Base-by-base conservation (phyloP, 371 early-diverging fungal genomes). In the Lichtheimia ramosa region DNA sequence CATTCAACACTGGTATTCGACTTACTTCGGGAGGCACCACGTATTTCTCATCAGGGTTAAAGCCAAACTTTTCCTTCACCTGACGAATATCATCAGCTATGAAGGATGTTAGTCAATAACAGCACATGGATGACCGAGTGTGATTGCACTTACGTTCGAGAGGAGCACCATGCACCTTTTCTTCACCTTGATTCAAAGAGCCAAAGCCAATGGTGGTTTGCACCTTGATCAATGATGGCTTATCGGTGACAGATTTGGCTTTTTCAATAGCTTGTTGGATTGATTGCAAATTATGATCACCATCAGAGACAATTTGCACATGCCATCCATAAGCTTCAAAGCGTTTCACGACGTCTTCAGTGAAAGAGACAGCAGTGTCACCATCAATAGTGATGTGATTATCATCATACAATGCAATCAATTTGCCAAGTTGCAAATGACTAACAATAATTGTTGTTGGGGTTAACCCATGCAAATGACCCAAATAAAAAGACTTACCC, bases 331-430 rank as follows among this genome's bases (percentile, higher is more conserved):
- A 95, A 18, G 97, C 75, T 70, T 92, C 89, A 76, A 92, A 98
- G 65, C 99, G 93, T 74, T 88, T 77, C 40, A 75, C 65, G 42
- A 94, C 95, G 77, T 99, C 92, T 70, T 99, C 99, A 43, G 97
- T 94, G 82, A 96, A 96, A 3, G 93, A 89, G 21, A 98, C 77
- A 43, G 83, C 83, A 25, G 94, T 94, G 50, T 91, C 87, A 64
- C 95, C 94, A 83, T 99, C 99, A 71, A 99, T 99, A 58, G 93
- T 88, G 71, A 97, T 92, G 61, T 92, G 82, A 81, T 99, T 99
- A 70, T 92, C 93, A 70, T 99, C 99, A 77, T 99, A 99, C 51
- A 99, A 82, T 18, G 92, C 92, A 63, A 97, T 93, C 61, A 99
- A 79, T 67, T 98, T 97, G 65, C 97, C 96, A 42, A 99, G 86